phyloP scores from a whole-genome alignment of 228 moss, liverwort and hornwort genomes.

The Sphagnum magellanicum region DNA sequence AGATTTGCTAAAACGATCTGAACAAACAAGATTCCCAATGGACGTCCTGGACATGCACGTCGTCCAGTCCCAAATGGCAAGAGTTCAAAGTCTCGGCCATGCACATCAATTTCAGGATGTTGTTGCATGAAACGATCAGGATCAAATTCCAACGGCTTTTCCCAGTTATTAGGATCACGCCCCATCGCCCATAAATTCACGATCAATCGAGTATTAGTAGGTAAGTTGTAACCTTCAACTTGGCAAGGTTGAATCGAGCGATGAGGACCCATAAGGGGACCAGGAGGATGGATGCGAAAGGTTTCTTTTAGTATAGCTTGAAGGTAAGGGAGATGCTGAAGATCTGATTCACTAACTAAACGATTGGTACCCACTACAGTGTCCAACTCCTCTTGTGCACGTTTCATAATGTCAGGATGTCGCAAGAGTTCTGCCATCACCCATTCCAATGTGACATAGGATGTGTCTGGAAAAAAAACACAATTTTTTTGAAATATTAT shows the following conservation, averaged over 20 bases:
- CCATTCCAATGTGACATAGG: too few relatives aligned
- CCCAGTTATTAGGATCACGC: conserved; percentile 8
- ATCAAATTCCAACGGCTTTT: conserved; percentile 11
- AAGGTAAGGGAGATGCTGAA: conserved; percentile 8
- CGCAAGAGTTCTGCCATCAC: conserved; percentile 1
- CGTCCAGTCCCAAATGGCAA: conserved; percentile 21
- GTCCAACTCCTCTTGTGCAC: conserved; percentile 12
- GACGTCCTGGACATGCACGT: conserved; percentile 12
- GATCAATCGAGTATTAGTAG: conserved; percentile 5
- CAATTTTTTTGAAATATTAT: too few relatives aligned
- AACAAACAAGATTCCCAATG: conserved; percentile 12
- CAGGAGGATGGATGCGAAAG: conserved; percentile 16
- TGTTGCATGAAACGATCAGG: conserved; percentile 10
- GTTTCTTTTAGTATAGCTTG: conserved; percentile 9
- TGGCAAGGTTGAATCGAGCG: background rate
- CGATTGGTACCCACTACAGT: conserved; percentile 11
- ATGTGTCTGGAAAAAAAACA: too few relatives aligned
- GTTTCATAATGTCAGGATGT: conserved; percentile 5
- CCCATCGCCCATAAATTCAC: conserved; percentile 10
- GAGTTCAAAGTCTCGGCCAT: conserved; percentile 10
- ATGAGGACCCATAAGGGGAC: conserved; percentile 14
- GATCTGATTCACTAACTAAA: conserved; percentile 7
- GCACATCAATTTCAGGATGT: conserved; percentile 1
- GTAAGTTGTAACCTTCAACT: conserved; percentile 15
- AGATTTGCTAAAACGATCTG: conserved; percentile 20